These are phyloP conservation scores for Solanum ossicruentum DNA, from an alignment of 257 asterid species.

Conservation along the genomic window DNA sequence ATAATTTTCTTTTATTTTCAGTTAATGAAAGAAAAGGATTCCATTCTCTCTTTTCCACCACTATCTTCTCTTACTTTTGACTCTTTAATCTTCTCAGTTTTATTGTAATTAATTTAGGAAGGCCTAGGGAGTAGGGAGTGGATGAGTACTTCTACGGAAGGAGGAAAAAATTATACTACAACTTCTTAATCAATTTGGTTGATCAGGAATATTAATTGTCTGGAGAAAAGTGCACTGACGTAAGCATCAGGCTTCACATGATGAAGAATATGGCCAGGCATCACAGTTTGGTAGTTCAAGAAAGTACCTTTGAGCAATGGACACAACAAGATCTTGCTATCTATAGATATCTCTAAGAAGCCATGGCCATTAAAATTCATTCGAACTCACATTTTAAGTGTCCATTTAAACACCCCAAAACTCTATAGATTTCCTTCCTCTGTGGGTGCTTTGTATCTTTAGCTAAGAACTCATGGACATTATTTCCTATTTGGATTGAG, in stretches of 20 bases:
- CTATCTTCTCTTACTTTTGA: not conserved
- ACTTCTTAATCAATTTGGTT: not conserved
- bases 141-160: not conserved
- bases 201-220: not conserved
- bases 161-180: not conserved
- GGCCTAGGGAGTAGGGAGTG: not conserved
- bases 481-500: constrained; percentile 36
- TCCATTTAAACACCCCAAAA: constrained; percentile 19
- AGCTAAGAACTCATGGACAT: constrained; percentile 48
- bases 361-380: not conserved
- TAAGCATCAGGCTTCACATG: not conserved
- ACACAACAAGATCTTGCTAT: not conserved
- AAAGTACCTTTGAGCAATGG: not conserved
- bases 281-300: not conserved
- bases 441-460: constrained; percentile 20
- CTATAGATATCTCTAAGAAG: not conserved
- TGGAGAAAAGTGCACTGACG: not conserved
- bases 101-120: not conserved
- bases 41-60: not conserved
- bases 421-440: constrained; percentile 21
- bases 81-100: not conserved
- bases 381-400: constrained; percentile 15
- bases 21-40: not conserved
- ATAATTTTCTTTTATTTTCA: not conserved
- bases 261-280: not conserved